Conservation (phyloP, 495 filamentous ascomycete genomes). For the Hyaloscypha finlandica region DNA sequence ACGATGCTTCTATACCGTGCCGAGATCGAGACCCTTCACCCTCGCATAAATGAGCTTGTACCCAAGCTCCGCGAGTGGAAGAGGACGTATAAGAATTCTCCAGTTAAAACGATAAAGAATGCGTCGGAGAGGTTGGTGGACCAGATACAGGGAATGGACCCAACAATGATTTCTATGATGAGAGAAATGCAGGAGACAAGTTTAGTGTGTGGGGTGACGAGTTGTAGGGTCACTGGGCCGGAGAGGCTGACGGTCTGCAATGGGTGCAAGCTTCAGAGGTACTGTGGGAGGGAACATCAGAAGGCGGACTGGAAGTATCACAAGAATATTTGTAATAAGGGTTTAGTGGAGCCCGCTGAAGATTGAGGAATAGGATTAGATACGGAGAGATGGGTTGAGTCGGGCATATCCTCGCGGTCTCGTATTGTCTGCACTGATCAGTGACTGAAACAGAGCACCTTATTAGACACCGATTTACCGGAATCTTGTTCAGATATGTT, state of each 20-base stretch:
- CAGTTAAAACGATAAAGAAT: conserved; percentile 19
- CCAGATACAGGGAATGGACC: conserved; percentile 26
- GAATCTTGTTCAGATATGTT: too few species aligned
- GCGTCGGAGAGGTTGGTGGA: conserved; percentile 24
- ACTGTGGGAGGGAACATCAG: conserved; percentile 29
- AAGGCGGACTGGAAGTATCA: conserved; percentile 30
- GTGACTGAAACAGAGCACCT: too few species aligned
- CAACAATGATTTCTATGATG: conserved; percentile 18
- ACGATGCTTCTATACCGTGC: conserved; percentile 23
- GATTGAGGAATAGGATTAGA: not conserved
- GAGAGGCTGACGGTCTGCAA: conserved; percentile 21
- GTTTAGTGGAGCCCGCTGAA: conserved; percentile 13
- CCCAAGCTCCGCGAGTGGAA: conserved; percentile 19
- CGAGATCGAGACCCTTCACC: conserved; percentile 18
- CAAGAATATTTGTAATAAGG: conserved; percentile 30
- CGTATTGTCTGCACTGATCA: too few species aligned
- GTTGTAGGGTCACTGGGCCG: conserved; percentile 10
- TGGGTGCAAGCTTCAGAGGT: conserved; percentile 25
- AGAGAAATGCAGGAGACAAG: conserved; percentile 16
- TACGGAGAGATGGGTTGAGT: not conserved
- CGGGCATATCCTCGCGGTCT: too few species aligned
- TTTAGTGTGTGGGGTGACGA: conserved; percentile 21
- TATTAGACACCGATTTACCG: too few species aligned
- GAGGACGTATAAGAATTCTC: conserved; percentile 15
- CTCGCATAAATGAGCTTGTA: conserved; percentile 23